Conservation (phyloP, 148 eudicot species). For the Gaultheria prostrata region DNA sequence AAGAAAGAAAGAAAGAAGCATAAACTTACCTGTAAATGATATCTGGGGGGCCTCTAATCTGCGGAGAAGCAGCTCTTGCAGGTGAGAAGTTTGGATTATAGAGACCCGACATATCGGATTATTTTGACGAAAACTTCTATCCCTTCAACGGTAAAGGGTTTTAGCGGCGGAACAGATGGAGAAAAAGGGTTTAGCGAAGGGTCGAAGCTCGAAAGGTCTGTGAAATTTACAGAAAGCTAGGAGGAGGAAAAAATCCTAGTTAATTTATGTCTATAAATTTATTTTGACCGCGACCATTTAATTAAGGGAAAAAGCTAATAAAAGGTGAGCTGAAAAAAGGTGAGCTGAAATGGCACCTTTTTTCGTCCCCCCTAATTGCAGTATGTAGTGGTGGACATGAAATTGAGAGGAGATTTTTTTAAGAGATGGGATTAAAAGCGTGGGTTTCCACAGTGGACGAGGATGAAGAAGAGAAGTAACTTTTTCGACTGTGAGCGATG, state of each 20-base stretch:
- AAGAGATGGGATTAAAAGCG: too few relatives aligned
- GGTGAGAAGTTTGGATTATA: slow-evolving; percentile 78
- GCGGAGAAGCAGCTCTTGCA: slow-evolving; percentile 80
- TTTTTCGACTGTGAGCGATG: neutral
- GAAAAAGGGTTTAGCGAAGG: neutral
- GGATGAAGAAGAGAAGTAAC: neutral
- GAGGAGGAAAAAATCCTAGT: neutral
- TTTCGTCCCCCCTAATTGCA: too few relatives aligned
- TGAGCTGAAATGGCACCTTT: too few relatives aligned
- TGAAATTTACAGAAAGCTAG: slow-evolving; percentile 14
- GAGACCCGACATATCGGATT: slow-evolving; percentile 90
- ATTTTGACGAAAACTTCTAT: neutral
- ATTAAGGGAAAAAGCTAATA: too few relatives aligned
- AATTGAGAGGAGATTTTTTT: too few relatives aligned
- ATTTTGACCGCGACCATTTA: neutral
- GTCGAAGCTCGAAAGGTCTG: slow-evolving; percentile 20
- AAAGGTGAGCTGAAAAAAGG: too few relatives aligned
- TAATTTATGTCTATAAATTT: neutral
- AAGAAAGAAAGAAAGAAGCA: neutral
- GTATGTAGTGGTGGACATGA: too few relatives aligned
- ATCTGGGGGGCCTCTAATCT: slow-evolving; percentile 64
- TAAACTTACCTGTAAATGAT: slow-evolving; percentile 43
- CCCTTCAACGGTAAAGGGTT: slow-evolving; percentile 9
- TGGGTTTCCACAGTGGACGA: neutral
- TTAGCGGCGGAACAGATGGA: slow-evolving; percentile 13